phyloP scores from a whole-genome alignment of 225 moss, liverwort and hornwort species.

The Physcomitrium patens region DNA sequence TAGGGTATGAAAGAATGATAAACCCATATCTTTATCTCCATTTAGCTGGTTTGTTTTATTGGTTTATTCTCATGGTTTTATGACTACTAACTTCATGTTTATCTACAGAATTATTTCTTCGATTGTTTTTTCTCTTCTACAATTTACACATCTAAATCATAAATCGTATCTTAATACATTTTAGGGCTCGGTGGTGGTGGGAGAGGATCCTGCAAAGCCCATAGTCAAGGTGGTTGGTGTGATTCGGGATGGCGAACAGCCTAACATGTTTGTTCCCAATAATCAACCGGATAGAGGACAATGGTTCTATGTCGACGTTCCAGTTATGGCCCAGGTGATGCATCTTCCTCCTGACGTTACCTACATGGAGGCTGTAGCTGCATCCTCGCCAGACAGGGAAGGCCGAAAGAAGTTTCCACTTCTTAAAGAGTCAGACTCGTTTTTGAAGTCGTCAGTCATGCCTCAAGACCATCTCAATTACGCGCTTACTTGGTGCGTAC shows the following conservation, averaged over 20 bases:
- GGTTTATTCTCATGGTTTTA: not conserved
- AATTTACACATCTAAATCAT: not conserved
- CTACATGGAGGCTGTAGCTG: slow-evolving; percentile 76
- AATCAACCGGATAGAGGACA: slow-evolving; percentile 86
- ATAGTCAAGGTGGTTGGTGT: slow-evolving; percentile 68
- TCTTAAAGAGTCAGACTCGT: slow-evolving; percentile 81
- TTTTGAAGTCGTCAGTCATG: slow-evolving; percentile 86
- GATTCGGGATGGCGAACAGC: slow-evolving; percentile 88
- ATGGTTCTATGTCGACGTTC: slow-evolving; percentile 93
- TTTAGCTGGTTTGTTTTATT: too few relatives aligned
- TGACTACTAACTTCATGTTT: not conserved
- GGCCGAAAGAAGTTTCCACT: slow-evolving; percentile 64
- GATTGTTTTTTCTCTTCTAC: not conserved
- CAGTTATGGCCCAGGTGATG: slow-evolving; percentile 74
- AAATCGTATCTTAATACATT: not conserved
- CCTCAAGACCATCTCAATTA: slow-evolving; percentile 97
- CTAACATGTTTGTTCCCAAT: slow-evolving; percentile 91
- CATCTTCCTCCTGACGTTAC: slow-evolving; percentile 65
- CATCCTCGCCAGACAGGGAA: slow-evolving; percentile 45
- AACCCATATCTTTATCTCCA: too few relatives aligned
- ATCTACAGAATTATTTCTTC: not conserved
- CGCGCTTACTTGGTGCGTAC: slow-evolving; percentile 88
- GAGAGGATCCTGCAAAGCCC: slow-evolving; percentile 28
- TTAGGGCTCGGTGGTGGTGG: slow-evolving; percentile 37
- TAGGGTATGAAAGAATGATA: not conserved